Evolutionary conservation across 306 rosid species (phyloP).

Genomic region (Comarum palustre): DNA sequence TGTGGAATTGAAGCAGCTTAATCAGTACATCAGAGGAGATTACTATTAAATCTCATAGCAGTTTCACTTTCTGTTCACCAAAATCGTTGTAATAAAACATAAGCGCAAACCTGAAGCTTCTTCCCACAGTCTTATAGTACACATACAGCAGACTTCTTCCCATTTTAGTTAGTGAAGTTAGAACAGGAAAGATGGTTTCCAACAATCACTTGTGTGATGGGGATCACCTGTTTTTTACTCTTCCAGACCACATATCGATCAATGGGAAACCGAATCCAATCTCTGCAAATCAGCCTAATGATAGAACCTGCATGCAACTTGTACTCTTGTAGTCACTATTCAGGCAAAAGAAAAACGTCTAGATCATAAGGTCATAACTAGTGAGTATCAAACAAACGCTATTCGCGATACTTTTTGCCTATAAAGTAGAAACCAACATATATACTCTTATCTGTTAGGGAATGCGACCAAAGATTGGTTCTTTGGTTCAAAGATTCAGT

Average conservation of each 20-base stretch:
- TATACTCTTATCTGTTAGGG: constrained; percentile 9
- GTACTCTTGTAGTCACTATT: not conserved
- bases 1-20: constrained; percentile 69
- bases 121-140: not conserved
- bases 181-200: not conserved
- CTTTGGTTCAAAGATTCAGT: constrained; percentile 5
- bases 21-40: constrained; percentile 66
- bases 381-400: not conserved
- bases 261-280: not conserved
- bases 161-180: not conserved
- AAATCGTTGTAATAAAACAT: not conserved
- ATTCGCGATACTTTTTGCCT: constrained; percentile 2
- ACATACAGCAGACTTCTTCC: not conserved
- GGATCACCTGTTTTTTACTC: not conserved
- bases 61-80: constrained; percentile 3
- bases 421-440: not conserved
- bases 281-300: not conserved
- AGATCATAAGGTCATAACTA: not conserved
- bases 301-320: not conserved
- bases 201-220: not conserved
- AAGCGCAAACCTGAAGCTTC: too few species aligned
- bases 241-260: not conserved
- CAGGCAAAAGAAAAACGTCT: not conserved
- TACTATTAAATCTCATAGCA: constrained; percentile 38
- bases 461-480: not conserved